These are phyloP conservation scores for Cryptococcus amylolentus DNA, from an alignment of 1,284 basidiomycete species.

Conservation along the genomic window DNA sequence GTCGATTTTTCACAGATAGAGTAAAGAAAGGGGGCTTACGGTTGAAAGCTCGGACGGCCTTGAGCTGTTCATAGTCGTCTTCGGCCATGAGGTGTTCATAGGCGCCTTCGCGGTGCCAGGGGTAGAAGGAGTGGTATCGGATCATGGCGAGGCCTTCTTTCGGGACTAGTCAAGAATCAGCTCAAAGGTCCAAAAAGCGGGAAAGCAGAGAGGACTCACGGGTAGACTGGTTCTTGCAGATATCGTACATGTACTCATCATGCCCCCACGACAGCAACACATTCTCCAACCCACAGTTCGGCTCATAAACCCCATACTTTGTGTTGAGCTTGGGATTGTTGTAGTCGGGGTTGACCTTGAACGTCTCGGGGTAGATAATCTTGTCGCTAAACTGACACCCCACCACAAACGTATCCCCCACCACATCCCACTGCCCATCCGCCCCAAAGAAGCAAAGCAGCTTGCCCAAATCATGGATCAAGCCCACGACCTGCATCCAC, in stretches of 20 bases:
- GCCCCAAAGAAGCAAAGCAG: slow-evolving; percentile 70
- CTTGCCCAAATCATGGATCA: slow-evolving; percentile 85
- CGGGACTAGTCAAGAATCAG: slow-evolving; percentile 56
- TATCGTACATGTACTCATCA: slow-evolving; percentile 59
- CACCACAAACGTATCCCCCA: slow-evolving; percentile 83
- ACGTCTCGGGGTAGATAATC: slow-evolving; percentile 82
- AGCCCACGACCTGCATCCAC: slow-evolving; percentile 72
- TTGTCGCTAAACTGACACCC: slow-evolving; percentile 77
- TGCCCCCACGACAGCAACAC: slow-evolving; percentile 85
- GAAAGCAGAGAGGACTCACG: slow-evolving; percentile 50
- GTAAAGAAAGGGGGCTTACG: slow-evolving; percentile 11
- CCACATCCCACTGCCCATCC: slow-evolving; percentile 86
- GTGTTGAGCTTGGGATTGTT: slow-evolving; percentile 69
- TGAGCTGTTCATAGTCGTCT: slow-evolving; percentile 49
- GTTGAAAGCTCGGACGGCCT: slow-evolving; percentile 47
- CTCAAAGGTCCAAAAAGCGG: neutral
- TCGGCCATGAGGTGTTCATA: slow-evolving; percentile 73
- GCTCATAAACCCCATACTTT: slow-evolving; percentile 78
- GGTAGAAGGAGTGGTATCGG: slow-evolving; percentile 90
- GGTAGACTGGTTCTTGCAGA: slow-evolving; percentile 37
- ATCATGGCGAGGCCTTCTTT: slow-evolving; percentile 84
- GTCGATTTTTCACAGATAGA: neutral
- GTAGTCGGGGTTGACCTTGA: slow-evolving; percentile 71
- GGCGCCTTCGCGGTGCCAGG: slow-evolving; percentile 84
- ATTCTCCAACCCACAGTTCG: slow-evolving; percentile 80